phyloP scores from a whole-genome alignment of 2,329 filamentous ascomycete genomes.

The Colletotrichum euphorbiae region DNA sequence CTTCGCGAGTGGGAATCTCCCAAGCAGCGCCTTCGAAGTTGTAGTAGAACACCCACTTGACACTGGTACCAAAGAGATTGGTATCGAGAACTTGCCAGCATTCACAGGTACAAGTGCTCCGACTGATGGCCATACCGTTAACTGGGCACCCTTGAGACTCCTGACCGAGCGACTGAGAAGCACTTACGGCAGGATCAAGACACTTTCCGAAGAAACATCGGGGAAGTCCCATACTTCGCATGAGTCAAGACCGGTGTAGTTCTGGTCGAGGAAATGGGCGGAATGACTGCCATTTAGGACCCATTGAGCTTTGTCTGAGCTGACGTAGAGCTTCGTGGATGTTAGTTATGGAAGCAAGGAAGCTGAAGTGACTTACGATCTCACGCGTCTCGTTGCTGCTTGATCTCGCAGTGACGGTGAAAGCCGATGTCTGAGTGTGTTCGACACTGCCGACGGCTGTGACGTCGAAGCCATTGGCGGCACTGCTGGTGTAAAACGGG shows the following conservation, averaged over 20 bases:
- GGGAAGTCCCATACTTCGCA: constrained; percentile 9
- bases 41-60: constrained; percentile 32
- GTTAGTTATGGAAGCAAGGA: neutral
- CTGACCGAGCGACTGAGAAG: no score
- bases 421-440: constrained; percentile 9
- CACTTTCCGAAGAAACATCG: constrained; percentile 5
- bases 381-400: constrained; percentile 7
- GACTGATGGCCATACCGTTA: neutral
- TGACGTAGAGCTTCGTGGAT: neutral
- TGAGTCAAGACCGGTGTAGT: constrained; percentile 7
- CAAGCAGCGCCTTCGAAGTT: constrained; percentile 6
- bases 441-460: constrained; percentile 26
- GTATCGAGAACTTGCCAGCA: constrained; percentile 29
- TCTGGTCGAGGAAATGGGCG: constrained; percentile 8
- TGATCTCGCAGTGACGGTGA: constrained; percentile 13
- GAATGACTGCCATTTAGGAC: neutral
- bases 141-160: no score
- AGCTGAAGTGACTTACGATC: neutral
- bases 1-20: constrained; percentile 16
- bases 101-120: constrained; percentile 6
- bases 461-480: constrained; percentile 18
- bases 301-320: constrained; percentile 9
- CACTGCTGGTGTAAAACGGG: constrained; percentile 27
- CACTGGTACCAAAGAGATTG: constrained; percentile 5
- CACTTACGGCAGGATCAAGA: constrained; percentile 8